These are phyloP conservation scores for Talaromyces wortmannii DNA, from an alignment of 495 filamentous ascomycete species.

Conservation along the genomic window DNA sequence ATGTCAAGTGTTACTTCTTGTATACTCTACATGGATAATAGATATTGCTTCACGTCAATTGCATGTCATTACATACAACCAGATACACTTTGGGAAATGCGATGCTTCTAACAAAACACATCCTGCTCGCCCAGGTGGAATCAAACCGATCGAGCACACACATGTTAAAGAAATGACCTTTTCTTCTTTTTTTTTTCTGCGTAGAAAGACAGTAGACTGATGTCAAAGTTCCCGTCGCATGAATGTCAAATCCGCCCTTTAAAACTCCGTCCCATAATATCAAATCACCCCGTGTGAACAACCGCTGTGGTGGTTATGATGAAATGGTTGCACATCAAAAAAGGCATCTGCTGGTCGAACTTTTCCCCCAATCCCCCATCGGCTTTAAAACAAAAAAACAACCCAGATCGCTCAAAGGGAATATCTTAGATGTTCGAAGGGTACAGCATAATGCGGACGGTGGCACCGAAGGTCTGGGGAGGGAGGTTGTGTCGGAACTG, in stretches of 20 bases:
- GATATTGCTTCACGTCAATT: not conserved
- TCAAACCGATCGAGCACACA: conserved; percentile 9
- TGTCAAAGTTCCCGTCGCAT: conserved; percentile 30
- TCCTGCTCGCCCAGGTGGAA: conserved; percentile 9
- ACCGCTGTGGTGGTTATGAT: not conserved
- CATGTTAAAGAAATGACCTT: conserved; percentile 6
- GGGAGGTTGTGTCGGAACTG: conserved; percentile 95
- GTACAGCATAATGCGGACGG: conserved; percentile 98
- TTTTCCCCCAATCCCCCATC: not conserved
- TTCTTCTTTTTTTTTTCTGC: conserved; percentile 19
- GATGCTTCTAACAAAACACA: conserved; percentile 23
- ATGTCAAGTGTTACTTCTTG: no score
- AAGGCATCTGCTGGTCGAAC: not conserved
- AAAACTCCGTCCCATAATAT: not conserved
- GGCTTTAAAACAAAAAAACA: not conserved
- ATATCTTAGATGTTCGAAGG: conserved; percentile 45
- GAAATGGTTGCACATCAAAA: not conserved
- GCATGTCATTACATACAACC: conserved; percentile 14
- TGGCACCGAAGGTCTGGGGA: conserved; percentile 90
- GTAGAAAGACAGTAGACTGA: conserved; percentile 33
- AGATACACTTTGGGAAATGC: conserved; percentile 25
- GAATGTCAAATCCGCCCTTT: not conserved
- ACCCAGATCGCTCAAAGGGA: not conserved
- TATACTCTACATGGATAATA: not conserved
- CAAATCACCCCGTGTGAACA: not conserved